Base-by-base conservation (phyloP, 2,329 filamentous ascomycete genomes). In the Colletotrichum eleusines region DNA sequence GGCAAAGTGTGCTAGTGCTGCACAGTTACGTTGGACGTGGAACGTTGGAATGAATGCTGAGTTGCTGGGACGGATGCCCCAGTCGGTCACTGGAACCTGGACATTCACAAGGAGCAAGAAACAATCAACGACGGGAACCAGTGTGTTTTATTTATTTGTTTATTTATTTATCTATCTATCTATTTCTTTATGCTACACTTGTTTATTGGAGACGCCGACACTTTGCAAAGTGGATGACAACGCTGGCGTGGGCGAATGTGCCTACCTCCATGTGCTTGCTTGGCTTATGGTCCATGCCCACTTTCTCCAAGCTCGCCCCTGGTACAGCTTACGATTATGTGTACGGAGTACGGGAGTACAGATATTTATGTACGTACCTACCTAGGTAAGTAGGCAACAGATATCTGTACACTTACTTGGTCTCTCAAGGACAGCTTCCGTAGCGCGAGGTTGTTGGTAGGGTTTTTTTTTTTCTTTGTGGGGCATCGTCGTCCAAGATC, bases 21-120 rank as follows among this genome's bases (percentile, higher is more conserved):
- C 68, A 58, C 64, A 68, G 68, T 68, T 68, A 68, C 68, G 57
- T 57, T 51, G 42, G 55, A 71, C 63, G 68, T 71, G 68, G 63
- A 57, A 67, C 63, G 51, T 35, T 58, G 66, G 23, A 51, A 55
- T 38, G 53, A 11, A 6, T 40, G 53, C 33, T 9, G 20, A 20
- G 53, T 8, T 40, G 53, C 33, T 33, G 14, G 28, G 59, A 28
- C 35, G 55, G 42, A 38, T 28, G 51, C 48, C 38, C 28, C 53
- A n/a, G 18, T n/a, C 2, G 38, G 44, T 59, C 54, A 51, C 54
- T 60, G 35, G 44, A 38, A 53, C 23, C 31, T 50, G 20, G 33
- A 61, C 58, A 31, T 20, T 53, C 42, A 20, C 44, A 38, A 26
- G 58, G 33, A 33, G 4, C 54, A 58, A 58, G 40, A 42, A 31